A percentile compares a stretch with the other conserved stretches of the same genome.
These are phyloP conservation scores for Fusarium napiforme DNA, from an alignment of 2,329 filamentous ascomycete genomes.

Conservation along the genomic window DNA sequence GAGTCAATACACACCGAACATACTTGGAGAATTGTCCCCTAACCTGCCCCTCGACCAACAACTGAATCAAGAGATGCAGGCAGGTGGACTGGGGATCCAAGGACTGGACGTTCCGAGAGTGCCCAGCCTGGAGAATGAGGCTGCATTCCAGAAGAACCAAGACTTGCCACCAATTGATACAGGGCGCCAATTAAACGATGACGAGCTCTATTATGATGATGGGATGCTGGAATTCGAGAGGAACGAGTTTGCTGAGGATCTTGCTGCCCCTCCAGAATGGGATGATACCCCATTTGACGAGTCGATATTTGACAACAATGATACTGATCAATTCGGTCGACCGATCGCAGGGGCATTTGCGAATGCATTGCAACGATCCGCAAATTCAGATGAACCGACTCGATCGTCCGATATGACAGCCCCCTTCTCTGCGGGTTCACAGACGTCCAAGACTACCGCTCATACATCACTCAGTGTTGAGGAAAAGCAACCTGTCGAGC, in stretches of 20 bases:
- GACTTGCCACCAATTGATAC: conserved; percentile 26
- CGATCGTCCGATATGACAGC: conserved; percentile 61
- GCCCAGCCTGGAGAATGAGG: conserved; percentile 33
- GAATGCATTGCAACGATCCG: conserved; percentile 57
- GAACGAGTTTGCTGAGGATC: conserved; percentile 58
- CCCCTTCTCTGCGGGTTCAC: conserved; percentile 57
- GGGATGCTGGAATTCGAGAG: conserved; percentile 63
- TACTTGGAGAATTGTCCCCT: conserved; percentile 33
- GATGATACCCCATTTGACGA: conserved; percentile 74
- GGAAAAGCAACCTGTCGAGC: conserved; percentile 23
- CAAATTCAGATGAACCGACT: conserved; percentile 48
- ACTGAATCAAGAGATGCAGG: conserved; percentile 20
- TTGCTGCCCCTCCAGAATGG: conserved; percentile 54
- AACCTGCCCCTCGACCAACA: conserved; percentile 20
- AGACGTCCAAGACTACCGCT: conserved; percentile 59
- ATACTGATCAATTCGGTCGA: conserved; percentile 70
- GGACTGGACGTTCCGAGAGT: conserved; percentile 43
- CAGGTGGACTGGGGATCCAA: conserved; percentile 58
- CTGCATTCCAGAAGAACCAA: conserved; percentile 38
- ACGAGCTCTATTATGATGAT: conserved; percentile 78
- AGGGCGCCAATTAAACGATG: conserved; percentile 51
- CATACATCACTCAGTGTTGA: conserved; percentile 61
- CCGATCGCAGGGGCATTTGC: conserved; percentile 69
- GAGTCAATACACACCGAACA: conserved; percentile 57
- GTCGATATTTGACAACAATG: conserved; percentile 76